Evolutionary conservation across 352 stramenopile species (phyloP), one percentile per base, ranked within the genome.

Genomic region (Saprolegnia parasitica): DNA sequence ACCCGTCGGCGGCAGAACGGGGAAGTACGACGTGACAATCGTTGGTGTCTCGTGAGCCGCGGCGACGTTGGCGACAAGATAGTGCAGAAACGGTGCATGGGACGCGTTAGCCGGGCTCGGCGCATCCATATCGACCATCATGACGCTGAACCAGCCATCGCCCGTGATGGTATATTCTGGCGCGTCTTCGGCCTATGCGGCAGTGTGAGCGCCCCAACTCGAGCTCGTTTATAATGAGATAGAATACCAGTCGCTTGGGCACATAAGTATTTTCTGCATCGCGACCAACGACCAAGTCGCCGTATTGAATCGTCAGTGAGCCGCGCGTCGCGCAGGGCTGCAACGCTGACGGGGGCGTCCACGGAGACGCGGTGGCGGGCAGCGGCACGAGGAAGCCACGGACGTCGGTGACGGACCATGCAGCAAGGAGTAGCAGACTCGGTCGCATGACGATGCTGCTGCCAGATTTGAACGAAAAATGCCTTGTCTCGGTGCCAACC

Each of bases 111-210:
- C 62, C 10, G 84, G 84, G 47, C 81, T 70, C 1, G 84, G 84
- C 13, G 84, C 84, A 68, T 90, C 83, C 29, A 91, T 85, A 64
- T 91, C 84, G 35, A 91, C 65, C 15, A 91, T 77, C 23, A 91
- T 65, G 65, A 74, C 87, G 45, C 81, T 90, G 77, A 86, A 91
- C 21, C 60, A 66, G 24, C 71, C 76, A 4, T 4, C 8, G 68
- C 54, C 77, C 39, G 60, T 55, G 0, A 42, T 39, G 46, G 75
- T 52, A 26, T 86, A 58, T 0, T 68, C 56, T 56, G 87, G 63
- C 10, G 47, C 52, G 16, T 60, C 52, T 60, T 60, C 68, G 5
- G 82, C 79, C 20, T 81, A 72, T 5, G 40, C 62, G 40, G 76
- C 24, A 1, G 77, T 76, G 77, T 83, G 49, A 35, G 10, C 10